Evolutionary conservation across 768 basidiomycete genomes (phyloP), one percentile per base, ranked within the genome.

Genomic region (Butyriboletus loyo): DNA sequence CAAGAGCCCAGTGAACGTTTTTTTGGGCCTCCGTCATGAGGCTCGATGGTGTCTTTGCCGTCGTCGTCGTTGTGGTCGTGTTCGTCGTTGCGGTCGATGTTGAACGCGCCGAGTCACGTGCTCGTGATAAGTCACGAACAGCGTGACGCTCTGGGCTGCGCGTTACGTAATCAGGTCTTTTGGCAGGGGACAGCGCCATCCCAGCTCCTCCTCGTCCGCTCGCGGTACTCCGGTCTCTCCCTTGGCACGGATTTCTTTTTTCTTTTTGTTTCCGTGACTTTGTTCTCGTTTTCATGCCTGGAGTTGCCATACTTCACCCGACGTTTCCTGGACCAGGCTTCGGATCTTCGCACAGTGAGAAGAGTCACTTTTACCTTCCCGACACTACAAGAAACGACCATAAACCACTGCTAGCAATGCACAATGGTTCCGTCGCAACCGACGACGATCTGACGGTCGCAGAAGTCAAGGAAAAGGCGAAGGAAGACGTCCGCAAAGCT

Each of bases 1-100:
- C 72, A 4, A 73, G 67, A 21, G 75, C 76, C 81, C 81, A 85
- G 52, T 81, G 80, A 0, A 82, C 80, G 22, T 78, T 47, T 27
- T 19, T 36, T 14, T 47, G 34, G 7, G 22, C 32, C 31, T 47
- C 46, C 25, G 13, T 11, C 35, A 47, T 46, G 32, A 17, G 44
- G 28, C 14, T n/a, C 2, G 27, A 21, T 46, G 22, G 1, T 13
- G 24, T 5, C 25, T 24, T 46, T 4, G 61, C 44, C 57, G 69
- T 66, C 50, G 50, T 35, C 5, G 40, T 35, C 11, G 58, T 32
- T n/a, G 48, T 51, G 13, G 47, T 62, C 31, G 42, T 47, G 42
- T 30, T 59, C 30, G 55, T 39, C 46, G 58, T 55, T 13, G 47
- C 0, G 5, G 56, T 56, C 46, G 41, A 37, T 54, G 63, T 60